Base-by-base conservation (phyloP, 2,329 filamentous ascomycete genomes). In the Trichoderma atroviride region DNA sequence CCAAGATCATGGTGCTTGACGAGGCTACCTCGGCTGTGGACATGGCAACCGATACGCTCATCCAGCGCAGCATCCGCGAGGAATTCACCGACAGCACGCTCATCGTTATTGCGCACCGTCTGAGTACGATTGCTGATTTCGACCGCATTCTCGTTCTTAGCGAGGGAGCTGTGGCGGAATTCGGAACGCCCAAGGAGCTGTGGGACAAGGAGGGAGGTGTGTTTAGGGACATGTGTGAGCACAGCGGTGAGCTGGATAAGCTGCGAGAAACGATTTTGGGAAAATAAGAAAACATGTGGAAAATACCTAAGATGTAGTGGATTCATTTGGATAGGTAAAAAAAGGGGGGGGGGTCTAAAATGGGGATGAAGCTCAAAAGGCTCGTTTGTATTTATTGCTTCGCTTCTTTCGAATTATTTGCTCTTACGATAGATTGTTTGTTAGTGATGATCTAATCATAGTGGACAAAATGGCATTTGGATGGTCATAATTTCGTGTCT, bases 11-110 rank as follows among this genome's bases (percentile, higher is more conserved):
- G 87, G 88, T 94, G 1, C 85, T 94, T 1, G 92, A 95, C 76
- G 92, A 94, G 80, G 92, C 92, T 0, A 95, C 92, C 0, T 90
- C 87, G 3, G 91, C 92, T 0, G 91, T 94, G 2, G 92, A 94
- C 77, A 92, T 93, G 89, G 83, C 85, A 52, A 94, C 92, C 0
- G 92, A 94, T 76, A 82, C 85, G 1, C 84, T 92, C 31, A 94
- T 94, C 74, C 91, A 94, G 80, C 85, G 89, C 6, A 88, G 85
- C 62, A 93, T 94, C 73, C 85, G 91, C 27, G 88, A 91, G 74
- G 90, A 92, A 76, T 93, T 93, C 72, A 87, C 84, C 0, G 87
- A 87, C 71, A 87, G 86, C 52, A 93, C 91, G 0, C 81, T 93
- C 33, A 79, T 94, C 22, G 91, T 93, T 22, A 93, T 94, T 76